These are phyloP conservation scores for Geotrichum bryndzae DNA, from an alignment of 1,139 yeast genomes.

Conservation along the genomic window DNA sequence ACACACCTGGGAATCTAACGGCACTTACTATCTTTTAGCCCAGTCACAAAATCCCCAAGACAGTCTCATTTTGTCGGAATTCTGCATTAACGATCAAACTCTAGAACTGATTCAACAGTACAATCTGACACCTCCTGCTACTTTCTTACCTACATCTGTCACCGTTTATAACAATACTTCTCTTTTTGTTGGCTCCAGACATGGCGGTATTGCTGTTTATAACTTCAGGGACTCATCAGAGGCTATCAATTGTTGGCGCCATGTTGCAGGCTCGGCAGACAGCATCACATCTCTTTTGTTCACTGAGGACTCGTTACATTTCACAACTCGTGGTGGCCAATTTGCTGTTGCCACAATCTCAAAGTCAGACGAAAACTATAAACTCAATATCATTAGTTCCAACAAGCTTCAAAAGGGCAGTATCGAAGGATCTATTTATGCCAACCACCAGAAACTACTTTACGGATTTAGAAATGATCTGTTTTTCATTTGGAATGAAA, in stretches of 20 bases:
- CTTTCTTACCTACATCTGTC: slow-evolving; percentile 57
- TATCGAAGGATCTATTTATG: slow-evolving; percentile 60
- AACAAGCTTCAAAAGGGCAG: slow-evolving; percentile 71
- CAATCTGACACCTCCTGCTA: slow-evolving; percentile 28
- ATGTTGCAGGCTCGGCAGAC: slow-evolving; percentile 26
- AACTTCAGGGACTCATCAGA: slow-evolving; percentile 31
- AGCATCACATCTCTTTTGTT: slow-evolving; percentile 16
- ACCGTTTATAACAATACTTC: slow-evolving; percentile 39
- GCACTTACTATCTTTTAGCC: slow-evolving; percentile 39
- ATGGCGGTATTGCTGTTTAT: slow-evolving; percentile 58
- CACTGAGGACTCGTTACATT: slow-evolving; percentile 12
- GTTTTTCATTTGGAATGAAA: slow-evolving; percentile 80
- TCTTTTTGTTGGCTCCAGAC: slow-evolving; percentile 64
- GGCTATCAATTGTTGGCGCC: slow-evolving; percentile 41
- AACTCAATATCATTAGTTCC: slow-evolving; percentile 43
- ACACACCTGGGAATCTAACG: slow-evolving; percentile 34
- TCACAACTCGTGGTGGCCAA: slow-evolving; percentile 32
- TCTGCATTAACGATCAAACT: slow-evolving; percentile 1
- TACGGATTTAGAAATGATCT: slow-evolving; percentile 79
- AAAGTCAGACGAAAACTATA: slow-evolving; percentile 16
- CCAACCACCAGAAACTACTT: slow-evolving; percentile 47
- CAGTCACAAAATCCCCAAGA: slow-evolving; percentile 68
- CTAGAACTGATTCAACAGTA: slow-evolving; percentile 3
- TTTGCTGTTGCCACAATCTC: slow-evolving; percentile 17
- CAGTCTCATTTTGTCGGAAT: slow-evolving; percentile 45